These are phyloP conservation scores for Conidiobolus incongruus DNA, from an alignment of 371 early-diverging fungal genomes.

Conservation along the genomic window DNA sequence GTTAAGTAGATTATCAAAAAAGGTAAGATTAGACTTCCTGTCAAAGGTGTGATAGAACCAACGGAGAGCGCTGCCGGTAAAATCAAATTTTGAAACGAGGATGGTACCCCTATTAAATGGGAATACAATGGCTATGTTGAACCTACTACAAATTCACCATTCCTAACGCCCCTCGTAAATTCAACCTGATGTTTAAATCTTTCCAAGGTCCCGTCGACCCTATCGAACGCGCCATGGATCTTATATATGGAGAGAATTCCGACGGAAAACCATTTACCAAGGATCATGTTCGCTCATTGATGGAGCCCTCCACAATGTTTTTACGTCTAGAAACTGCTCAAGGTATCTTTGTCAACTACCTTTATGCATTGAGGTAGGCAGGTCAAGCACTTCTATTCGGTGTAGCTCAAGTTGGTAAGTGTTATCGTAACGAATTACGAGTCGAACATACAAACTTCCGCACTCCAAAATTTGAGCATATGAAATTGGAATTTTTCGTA, in stretches of 20 bases:
- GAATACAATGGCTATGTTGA: constrained; percentile 29
- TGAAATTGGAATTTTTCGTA: constrained; percentile 43
- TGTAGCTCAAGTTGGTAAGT: constrained; percentile 44
- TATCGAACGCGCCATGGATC: constrained; percentile 24
- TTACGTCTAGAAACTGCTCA: constrained; percentile 51
- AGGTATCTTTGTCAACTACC: constrained; percentile 42
- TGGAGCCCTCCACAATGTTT: constrained; percentile 18
- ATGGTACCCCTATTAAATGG: background rate
- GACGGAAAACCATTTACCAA: too few species aligned
- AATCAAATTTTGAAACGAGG: background rate
- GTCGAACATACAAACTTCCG: constrained; percentile 41
- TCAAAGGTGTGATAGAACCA: background rate
- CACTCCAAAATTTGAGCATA: constrained; percentile 45
- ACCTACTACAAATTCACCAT: constrained; percentile 35
- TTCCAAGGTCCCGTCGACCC: constrained; percentile 44
- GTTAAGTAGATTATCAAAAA: background rate
- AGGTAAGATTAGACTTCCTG: background rate
- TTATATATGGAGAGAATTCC: too few species aligned
- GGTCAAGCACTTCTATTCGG: constrained; percentile 35
- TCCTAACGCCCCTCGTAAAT: constrained; percentile 32
- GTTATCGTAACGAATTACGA: constrained; percentile 44
- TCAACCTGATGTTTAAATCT: constrained; percentile 46
- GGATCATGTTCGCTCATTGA: too few species aligned
- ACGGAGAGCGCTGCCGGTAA: background rate
- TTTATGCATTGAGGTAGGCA: constrained; percentile 26